Evolutionary conservation across 208 protist genomes (phyloP).

Genomic region (Trypanosoma scelopori): DNA sequence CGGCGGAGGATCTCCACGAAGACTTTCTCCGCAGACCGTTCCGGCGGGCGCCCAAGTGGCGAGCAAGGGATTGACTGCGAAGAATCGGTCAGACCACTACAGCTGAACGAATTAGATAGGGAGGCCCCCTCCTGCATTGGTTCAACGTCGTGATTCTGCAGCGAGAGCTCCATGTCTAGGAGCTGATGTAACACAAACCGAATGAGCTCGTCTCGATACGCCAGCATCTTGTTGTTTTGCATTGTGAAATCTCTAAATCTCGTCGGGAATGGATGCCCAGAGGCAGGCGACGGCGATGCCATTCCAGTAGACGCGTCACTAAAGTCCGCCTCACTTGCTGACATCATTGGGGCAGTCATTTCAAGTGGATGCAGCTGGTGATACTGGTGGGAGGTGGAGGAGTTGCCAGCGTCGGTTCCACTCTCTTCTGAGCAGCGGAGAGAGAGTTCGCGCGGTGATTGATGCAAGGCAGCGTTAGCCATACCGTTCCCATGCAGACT

Average conservation of each 20-base stretch:
- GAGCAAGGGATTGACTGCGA: not conserved
- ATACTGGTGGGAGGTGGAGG: constrained; percentile 2
- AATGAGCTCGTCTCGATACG: constrained; percentile 65
- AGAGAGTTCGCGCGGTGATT: not conserved
- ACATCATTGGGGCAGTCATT: constrained; percentile 22
- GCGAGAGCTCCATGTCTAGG: constrained; percentile 61
- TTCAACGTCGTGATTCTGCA: constrained; percentile 40
- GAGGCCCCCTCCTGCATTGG: constrained; percentile 3
- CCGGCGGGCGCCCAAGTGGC: not conserved
- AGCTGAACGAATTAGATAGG: not conserved
- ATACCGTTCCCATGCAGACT: constrained; percentile 34
- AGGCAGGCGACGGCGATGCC: not conserved
- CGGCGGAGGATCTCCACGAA: constrained; percentile 52
- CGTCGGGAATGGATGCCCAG: constrained; percentile 1
- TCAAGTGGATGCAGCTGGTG: constrained; percentile 14
- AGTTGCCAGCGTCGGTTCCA: constrained; percentile 14
- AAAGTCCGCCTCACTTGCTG: constrained; percentile 30
- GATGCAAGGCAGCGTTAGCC: not conserved
- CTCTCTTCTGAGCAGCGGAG: constrained; percentile 43
- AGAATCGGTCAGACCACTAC: not conserved
- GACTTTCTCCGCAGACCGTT: constrained; percentile 25
- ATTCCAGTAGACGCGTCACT: constrained; percentile 24
- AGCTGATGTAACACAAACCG: constrained; percentile 61
- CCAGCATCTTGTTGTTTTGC: constrained; percentile 73
- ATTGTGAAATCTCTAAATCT: constrained; percentile 22